Base-by-base conservation (phyloP, 2,329 filamentous ascomycete species). In the Fusarium nurragi region DNA sequence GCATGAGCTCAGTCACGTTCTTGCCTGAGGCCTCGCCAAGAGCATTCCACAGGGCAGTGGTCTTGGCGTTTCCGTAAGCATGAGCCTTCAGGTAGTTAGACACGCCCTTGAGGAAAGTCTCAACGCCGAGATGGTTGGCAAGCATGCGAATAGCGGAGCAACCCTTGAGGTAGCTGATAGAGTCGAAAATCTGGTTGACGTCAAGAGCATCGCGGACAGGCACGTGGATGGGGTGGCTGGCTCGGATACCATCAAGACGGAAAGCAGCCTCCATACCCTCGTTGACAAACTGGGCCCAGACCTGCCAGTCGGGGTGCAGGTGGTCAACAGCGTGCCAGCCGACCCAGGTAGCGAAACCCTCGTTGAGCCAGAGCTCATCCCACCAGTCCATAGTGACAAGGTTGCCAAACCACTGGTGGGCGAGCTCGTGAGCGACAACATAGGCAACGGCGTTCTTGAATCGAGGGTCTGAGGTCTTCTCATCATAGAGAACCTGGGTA, bases 301-400 rank as follows among this genome's bases (percentile, higher is more conserved):
- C 91, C 72, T 98, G 90, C 94, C 95, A 98, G 69, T 97, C 94
- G 4, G 95, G 95, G 78, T 98, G 92, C 53, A 98, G 87, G 75
- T 96, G 86, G 75, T 98, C 92, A 57, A 94, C 88, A 11, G 93
- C 94, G 61, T 94, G 86, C 94, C 94, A 99, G 49, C 94, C 95
- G 39, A 97, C 94, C 94, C 94, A 98, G 4, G 95, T 99, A 38
- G 95, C 95, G 75, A 99, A 99, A 13, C 94, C 94, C 78, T 98
- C 94, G 73, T 97, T 97, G 49, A 97, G 85, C 93, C 93, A 97
- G 37, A 95, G 85, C 80, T 96, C 91, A 74, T 90, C 92, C 92
- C 92, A 95, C 93, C 93, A 97, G 77, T 97, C 92, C 93, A 97
- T 97, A 7, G 94, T 97, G 39, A 97, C 93, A 12, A 97, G 85